Percentiles rank a stretch among this genome's conserved stretches.
Evolutionary conservation across 495 filamentous ascomycete species (phyloP).

Genomic region (Xylaria sp.): DNA sequence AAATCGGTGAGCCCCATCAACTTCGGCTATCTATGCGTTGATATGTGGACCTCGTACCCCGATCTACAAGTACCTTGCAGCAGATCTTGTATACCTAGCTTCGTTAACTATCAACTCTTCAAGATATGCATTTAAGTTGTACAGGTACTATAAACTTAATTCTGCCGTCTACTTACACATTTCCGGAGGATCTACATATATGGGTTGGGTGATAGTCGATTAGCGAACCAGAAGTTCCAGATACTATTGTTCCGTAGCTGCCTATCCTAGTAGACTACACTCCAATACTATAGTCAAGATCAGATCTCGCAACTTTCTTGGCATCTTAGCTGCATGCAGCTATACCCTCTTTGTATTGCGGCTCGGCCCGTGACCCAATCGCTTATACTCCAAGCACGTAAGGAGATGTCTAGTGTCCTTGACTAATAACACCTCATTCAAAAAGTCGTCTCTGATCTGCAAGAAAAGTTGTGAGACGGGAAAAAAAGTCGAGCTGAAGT

Average conservation of each 20-base stretch:
- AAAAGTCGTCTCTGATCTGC: slow-evolving; percentile 7
- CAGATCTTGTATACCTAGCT: slow-evolving; percentile 13
- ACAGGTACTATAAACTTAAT: neutral
- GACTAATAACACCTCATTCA: slow-evolving; percentile 2
- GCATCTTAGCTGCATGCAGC: slow-evolving; percentile 4
- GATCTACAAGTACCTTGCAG: slow-evolving; percentile 13
- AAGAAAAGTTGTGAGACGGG: neutral
- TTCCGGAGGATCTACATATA: neutral
- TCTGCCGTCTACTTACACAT: too few species aligned
- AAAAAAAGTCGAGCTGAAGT: slow-evolving; percentile 3
- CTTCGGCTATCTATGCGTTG: neutral
- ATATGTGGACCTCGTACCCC: neutral
- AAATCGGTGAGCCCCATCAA: slow-evolving; percentile 1
- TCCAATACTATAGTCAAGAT: neutral
- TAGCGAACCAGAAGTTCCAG: neutral
- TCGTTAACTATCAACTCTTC: neutral
- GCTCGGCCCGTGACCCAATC: slow-evolving; percentile 20
- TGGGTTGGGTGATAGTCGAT: neutral
- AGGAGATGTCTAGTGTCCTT: neutral
- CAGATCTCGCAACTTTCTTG: neutral
- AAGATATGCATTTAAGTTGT: neutral
- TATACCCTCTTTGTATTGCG: slow-evolving; percentile 8
- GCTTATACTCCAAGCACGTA: neutral
- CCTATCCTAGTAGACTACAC: neutral
- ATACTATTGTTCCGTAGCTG: slow-evolving; percentile 3